Evolutionary conservation across 2,329 filamentous ascomycete species (phyloP), one percentile per base, ranked within the genome.

Genomic region (Teratosphaeriaceae sp.): DNA sequence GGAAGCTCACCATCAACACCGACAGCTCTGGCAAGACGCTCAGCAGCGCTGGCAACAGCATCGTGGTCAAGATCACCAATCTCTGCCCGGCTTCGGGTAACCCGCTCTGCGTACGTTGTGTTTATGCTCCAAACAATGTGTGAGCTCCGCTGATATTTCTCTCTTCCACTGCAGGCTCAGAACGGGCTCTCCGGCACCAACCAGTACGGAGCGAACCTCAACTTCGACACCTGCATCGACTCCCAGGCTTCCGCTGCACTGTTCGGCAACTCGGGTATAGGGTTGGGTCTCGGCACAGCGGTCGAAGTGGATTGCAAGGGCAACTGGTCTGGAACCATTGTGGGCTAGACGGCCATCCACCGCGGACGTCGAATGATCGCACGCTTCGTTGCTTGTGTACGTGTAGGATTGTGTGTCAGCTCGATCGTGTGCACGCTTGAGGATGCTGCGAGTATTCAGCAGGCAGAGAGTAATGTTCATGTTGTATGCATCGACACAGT

Each of bases 171-270:
- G n/a, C n/a, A n/a, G n/a, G 40, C 62, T 4, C 62, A 65, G 55
- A 53, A 50, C 9, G 54, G 54, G 3, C 49, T 65, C 1, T 42
- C 42, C 9, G 57, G 54, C 3, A 60, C 60, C 2, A 67, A 66
- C 47, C 61, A 56, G 51, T 65, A 65, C 48, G 66, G 66, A 4
- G 64, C 60, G 6, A 62, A 65, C 31, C 54, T 67, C 38, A 64
- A 69, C 52, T 67, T 68, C 49, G 64, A 69, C 42, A 54, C 67
- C 24, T 69, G 66, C 55, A 60, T 54, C 18, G 65, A 68, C 43
- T 58, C 56, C 9, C 64, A 61, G 11, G 66, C 66, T 6, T 54
- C 52, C 12, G 49, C 39, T 6, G 65, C 65, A 3, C 51, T 69
- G 38, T 68, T 69, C 40, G 58, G 56, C 1, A 51, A 48, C 33